Evolutionary conservation across 2,329 filamentous ascomycete genomes (phyloP), one percentile per base, ranked within the genome.

Genomic region (Taxawa tesnikishii): DNA sequence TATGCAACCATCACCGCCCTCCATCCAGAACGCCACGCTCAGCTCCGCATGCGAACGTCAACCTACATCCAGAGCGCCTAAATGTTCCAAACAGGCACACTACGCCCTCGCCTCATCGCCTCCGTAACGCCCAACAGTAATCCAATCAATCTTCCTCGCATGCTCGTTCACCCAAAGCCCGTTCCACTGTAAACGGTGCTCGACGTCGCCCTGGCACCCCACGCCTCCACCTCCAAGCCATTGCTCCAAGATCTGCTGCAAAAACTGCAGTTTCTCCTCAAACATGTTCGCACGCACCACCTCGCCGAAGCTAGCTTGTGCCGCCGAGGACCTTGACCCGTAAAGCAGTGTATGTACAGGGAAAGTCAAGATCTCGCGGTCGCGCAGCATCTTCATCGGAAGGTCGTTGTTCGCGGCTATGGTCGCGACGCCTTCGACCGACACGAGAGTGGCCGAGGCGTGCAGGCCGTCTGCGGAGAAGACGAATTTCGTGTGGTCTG

Each of bases 401-500:
- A 67, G 51, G 15, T 62, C 70, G 34, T 78, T 76, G 2, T 73
- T 74, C 17, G 66, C 57, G 3, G 71, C 65, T 8, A 88, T 68
- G 24, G 74, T 68, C 41, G 72, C 63, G 3, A 79, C 75, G 1
- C 80, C 81, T 37, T 79, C 73, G n/a, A 73, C 62, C 0, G 79
- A 73, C 13, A 87, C 70, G 47, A 83, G 78, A 60, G 81, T 81
- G 50, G 85, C 83, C 50, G 83, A 79, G 43, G 80, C 79, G 66
- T 75, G 79, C 1, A 69, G 73, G n/a, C 79, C 82, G 17, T 79
- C 72, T 1, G 77, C 62, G 36, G 83, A 82, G 15, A 90, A 60
- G 9, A 88, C 78, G 33, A 90, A 71, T 58, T 90, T 90, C 37
- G 83, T 88, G 53, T 90, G 83, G 44, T 90, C 83, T 3, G 83